Conservation (phyloP, 208 protist genomes). For the Angomonas ambiguus region DNA sequence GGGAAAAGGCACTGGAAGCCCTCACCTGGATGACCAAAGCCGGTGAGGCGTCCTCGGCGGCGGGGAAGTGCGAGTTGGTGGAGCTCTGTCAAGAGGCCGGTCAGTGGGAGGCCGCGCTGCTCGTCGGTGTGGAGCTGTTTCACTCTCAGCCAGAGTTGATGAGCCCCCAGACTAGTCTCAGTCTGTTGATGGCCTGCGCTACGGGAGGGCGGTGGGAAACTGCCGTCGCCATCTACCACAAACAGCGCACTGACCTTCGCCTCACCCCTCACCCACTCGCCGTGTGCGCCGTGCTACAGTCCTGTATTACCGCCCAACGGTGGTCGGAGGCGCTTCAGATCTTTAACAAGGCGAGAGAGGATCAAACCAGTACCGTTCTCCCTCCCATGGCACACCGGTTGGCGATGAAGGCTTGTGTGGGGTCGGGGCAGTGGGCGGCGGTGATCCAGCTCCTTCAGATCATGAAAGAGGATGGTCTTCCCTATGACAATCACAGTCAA, state of each 20-base stretch:
- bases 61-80: constrained; percentile 67
- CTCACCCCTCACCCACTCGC: constrained; percentile 60
- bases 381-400: constrained; percentile 74
- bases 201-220: constrained; percentile 56
- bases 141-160: constrained; percentile 36
- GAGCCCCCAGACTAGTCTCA: constrained; percentile 44
- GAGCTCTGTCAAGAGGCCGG: constrained; percentile 77
- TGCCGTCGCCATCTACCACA: constrained; percentile 34
- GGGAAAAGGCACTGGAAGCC: constrained; percentile 79
- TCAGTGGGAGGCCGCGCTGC: constrained; percentile 72
- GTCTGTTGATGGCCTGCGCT: constrained; percentile 62
- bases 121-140: constrained; percentile 49
- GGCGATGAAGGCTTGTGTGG: constrained; percentile 56
- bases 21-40: constrained; percentile 83
- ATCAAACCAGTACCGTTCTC: constrained; percentile 63
- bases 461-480: constrained; percentile 63
- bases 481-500: constrained; percentile 72
- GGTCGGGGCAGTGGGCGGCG: constrained; percentile 38
- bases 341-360: constrained; percentile 29
- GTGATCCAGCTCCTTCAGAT: constrained; percentile 38
- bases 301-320: constrained; percentile 39
- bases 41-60: constrained; percentile 58
- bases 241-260: constrained; percentile 49
- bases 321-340: constrained; percentile 48
- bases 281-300: constrained; percentile 67